Evolutionary conservation across 169 alveolate species (phyloP), one percentile per base, ranked within the genome.

Genomic region (Cryptosporidium ryanae): DNA sequence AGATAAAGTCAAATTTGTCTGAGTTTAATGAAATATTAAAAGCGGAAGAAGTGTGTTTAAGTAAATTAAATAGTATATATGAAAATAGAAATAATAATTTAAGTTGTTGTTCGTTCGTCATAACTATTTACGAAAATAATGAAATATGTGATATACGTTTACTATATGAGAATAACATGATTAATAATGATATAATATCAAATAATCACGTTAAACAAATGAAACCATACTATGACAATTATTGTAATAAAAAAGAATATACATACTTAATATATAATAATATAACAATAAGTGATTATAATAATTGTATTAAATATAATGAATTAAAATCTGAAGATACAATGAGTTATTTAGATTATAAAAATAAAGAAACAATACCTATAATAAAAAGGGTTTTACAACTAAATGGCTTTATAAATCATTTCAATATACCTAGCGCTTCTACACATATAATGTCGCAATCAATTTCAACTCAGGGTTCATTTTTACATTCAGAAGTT

Each of bases 61-160:
- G 50, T n/a, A 68, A 68, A 32, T 52, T 48, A 15, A 31, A 31
- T 15, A 17, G 18, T 61, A 31, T 6, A 5, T 4, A 38, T 38
- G 55, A 49, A 48, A 49, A 48, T 43, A 44, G n/a, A 18, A 15
- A 46, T 12, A 68, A 31, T 23, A 31, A 52, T n/a, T 49, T 25
- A 32, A 68, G 59, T 54, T 68, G 83, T 50, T 68, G 83, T 18
- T 68, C 83, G 13, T 68, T 31, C 1, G 55, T 68, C 4, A 65
- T 68, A 29, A 13, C 67, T 18, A 54, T 54, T 52, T 68, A 27
- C 29, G 83, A 68, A 55, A 68, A 44, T 29, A 52, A 68, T 25
- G n/a, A 52, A 21, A 50, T 68, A 50, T 68, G 83, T 23, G 23
- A 68, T 68, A n/a, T 17, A 1, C 50, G 48, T 17, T 52, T 52